Evolutionary conservation across 2,329 filamentous ascomycete species (phyloP), one percentile per base, ranked within the genome.

Genomic region (Nigrospora sphaerica): DNA sequence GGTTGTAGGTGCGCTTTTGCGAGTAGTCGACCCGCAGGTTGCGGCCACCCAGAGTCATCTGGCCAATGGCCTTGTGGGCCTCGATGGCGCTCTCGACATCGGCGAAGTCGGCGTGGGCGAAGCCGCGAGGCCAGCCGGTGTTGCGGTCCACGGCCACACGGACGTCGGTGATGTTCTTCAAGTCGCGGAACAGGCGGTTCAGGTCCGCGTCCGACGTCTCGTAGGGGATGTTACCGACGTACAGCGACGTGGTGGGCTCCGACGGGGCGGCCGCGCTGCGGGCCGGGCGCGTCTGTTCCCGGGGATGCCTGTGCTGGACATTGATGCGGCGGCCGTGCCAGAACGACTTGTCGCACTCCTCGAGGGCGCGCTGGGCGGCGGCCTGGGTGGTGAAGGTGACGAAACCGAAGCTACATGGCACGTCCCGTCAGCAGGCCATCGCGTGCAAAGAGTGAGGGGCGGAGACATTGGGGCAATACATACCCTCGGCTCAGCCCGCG

Each of bases 141-240:
- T 81, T 76, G 57, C 86, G 80, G 67, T 95, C 88, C 56, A 93
- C 85, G 44, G 89, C 86, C 46, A 95, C 84, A 50, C 90, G 82
- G 41, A 95, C 82, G 57, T 91, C 86, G 45, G 76, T 68, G 41
- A 92, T 76, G 62, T 87, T 85, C 42, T 76, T 70, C 49, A 95
- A 72, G 19, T 80, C 75, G 48, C 75, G 72, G 76, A 95, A 92
- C 23, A 95, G 67, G 45, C 81, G 75, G 67, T 91, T 90, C 45
- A 95, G 73, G 58, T 95, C 89, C 45, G 80, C 78, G 60, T 95
- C 89, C 10, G 85, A 86, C 71, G 91, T 85, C 68, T 95, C 86
- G 61, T 86, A 93, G 12, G 87, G 83, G 67, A 95, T 81, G 71
- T 93, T 93, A 54, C 89, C 88, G 55, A 95, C 79, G 71, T 86